These are phyloP conservation scores for Trichoderma lentiforme DNA, from an alignment of 2,329 filamentous ascomycete genomes.

Conservation along the genomic window DNA sequence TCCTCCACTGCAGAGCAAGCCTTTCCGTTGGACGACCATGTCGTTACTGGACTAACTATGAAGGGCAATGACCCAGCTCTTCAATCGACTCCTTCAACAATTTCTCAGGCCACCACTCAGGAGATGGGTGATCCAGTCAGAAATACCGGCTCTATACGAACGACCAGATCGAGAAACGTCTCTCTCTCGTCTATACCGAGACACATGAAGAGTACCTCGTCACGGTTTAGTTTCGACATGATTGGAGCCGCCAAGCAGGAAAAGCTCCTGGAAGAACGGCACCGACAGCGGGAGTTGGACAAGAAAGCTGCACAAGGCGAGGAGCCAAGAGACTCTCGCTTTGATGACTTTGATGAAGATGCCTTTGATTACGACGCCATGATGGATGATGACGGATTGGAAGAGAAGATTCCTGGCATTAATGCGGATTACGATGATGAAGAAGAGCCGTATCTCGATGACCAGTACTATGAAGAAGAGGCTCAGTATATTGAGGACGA, in stretches of 20 bases:
- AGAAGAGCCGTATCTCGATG: constrained; percentile 36
- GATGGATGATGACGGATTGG: constrained; percentile 62
- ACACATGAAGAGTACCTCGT: constrained; percentile 74
- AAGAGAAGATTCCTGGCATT: constrained; percentile 64
- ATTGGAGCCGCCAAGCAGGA: constrained; percentile 65
- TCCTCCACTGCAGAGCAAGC: constrained; percentile 15
- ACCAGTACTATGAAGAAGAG: constrained; percentile 28
- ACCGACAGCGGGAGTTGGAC: constrained; percentile 63
- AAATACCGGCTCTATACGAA: constrained; percentile 27
- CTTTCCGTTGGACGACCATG: constrained; percentile 15
- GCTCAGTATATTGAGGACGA: constrained; percentile 22
- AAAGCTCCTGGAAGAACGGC: constrained; percentile 69
- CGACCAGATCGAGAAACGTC: constrained; percentile 48
- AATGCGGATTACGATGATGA: constrained; percentile 47
- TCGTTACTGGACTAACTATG: constrained; percentile 38
- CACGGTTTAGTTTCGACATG: constrained; percentile 80
- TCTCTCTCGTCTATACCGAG: constrained; percentile 55
- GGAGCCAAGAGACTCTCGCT: constrained; percentile 49
- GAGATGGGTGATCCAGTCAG: constrained; percentile 22
- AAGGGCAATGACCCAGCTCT: constrained; percentile 33
- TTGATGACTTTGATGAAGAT: constrained; percentile 62
- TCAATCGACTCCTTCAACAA: constrained; percentile 18
- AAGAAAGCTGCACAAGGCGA: constrained; percentile 45
- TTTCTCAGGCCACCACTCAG: constrained; percentile 25
- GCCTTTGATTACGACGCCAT: constrained; percentile 59